Evolutionary conservation across 2,329 filamentous ascomycete species (phyloP), one percentile per base, ranked within the genome.

Genomic region (Fusarium sp.): DNA sequence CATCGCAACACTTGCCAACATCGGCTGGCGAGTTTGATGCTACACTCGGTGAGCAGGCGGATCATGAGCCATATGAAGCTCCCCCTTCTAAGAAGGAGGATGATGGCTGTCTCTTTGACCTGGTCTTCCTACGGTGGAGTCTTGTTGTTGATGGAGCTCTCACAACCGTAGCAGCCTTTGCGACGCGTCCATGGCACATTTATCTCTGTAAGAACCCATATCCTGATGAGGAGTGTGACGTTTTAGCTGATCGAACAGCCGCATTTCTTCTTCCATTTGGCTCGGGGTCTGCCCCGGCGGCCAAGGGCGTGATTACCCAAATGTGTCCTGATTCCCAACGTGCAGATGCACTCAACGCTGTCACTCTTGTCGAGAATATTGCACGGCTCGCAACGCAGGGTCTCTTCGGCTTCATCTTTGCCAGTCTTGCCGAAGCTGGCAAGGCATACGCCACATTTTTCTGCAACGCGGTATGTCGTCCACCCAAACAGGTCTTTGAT

Each of bases 231-330:
- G 37, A 18, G 4, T 8, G 4, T n/a, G 8, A 9, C 2, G 4
- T n/a, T 39, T 39, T 3, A 6, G 32, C 57, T 63, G 0, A 61
- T 4, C 0, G 5, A 34, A n/a, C 0, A 87, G 88, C 92, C 2
- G 91, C 91, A 0, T 87, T 89, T 30, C 79, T 94, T 1, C 85
- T 94, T 0, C 92, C 92, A 0, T 89, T 94, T 34, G 92, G 91
- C 0, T 92, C 92, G 0, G 92, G 92, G 0, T 92, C 92, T 0
- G 92, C 91, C 0, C 88, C 92, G 0, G 91, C 92, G 0, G 91
- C 92, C 1, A 94, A 94, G 74, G 92, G 92, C 1, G 91, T 92
- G n/a, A 93, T 94, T 68, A 88, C 93, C 0, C 89, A 92, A 66
- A 92, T 94, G 91, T 91, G 91, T 52, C 84, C 91, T 0, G 85